Evolutionary conservation across 2,329 filamentous ascomycete genomes (phyloP), one percentile per base, ranked within the genome.

Genomic region (Fusarium nematophilum): DNA sequence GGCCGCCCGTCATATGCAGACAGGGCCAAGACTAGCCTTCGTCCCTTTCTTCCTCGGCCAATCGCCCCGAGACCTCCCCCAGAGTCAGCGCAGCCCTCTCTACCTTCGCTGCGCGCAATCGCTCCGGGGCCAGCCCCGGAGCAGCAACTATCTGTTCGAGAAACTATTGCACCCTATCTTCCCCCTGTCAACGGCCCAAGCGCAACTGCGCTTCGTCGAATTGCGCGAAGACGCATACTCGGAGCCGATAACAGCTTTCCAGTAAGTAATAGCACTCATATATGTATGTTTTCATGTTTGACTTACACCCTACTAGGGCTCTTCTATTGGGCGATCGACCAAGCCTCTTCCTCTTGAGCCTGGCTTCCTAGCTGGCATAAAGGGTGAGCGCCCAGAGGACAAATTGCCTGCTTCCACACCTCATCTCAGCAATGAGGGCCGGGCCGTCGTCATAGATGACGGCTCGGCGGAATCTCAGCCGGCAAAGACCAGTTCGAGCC

Each of bases 1-100:
- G 80, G 80, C 3, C 74, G 80, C 31, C 80, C 80, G 5, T 76
- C 79, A 9, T 76, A 79, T 49, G 74, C 76, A 10, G 79, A 81
- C 49, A 79, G 76, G 60, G 76, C 71, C 11, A 73, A 67, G 45
- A 47, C 62, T 10, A 65, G 72, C 42, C 65, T 72, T 6, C 69
- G 62, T 14, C 69, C 75, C 10, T 61, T 71, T 10, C 63, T 73
- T 14, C 75, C 76, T 7, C 73, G 73, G 34, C 67, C 64, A 13
- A 65, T 75, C 5, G 72, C 72, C 9, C 74, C 73, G 27, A 64
- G 36, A 9, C 70, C 72, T 17, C 68, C 72, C 3, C 34, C 57
- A 9, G 55, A 58, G 9, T 31, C 11, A 31, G 42, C 27, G 13
- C 45, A 50, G 37, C 31, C 13, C 15, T 9, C 51, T 9, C 37